Base-by-base conservation (phyloP, 768 basidiomycete species). In the Suillus variegatus region DNA sequence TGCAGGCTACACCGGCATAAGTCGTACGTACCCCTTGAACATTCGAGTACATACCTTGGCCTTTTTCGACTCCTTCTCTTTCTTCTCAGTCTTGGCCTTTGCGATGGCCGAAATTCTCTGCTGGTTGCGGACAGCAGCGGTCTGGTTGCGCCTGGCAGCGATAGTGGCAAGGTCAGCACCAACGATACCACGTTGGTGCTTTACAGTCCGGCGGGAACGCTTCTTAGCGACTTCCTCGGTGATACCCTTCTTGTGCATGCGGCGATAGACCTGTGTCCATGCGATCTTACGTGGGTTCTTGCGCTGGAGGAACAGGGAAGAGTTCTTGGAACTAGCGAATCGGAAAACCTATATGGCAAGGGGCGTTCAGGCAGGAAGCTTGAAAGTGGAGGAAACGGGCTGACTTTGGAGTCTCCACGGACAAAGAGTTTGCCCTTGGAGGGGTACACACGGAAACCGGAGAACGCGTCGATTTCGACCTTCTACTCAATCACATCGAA, bases 261-360 rank as follows among this genome's bases (percentile, higher is more conserved):
- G 92, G 70, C 94, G 92, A 86, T 92, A 97, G 67, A 92, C 87
- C 73, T 84, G 81, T 46, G 97, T 99, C 97, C 97, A 99, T 69
- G 97, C 91, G 82, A 99, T 95, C 88, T 99, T 99, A 78, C 97
- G 94, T 61, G 97, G 97, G 86, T 99, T 99, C 86, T 99, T 99
- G 84, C 97, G 93, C 81, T 99, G 97, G 65, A 93, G 84, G 90
- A 99, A 99, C 70, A 99, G 91, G 67, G 97, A 98, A 67, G 95
- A 86, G 76, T 89, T 93, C 88, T 99, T 99, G 69, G 93, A 93
- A 77, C 80, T 84, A 72, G 90, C 85, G 82, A 99, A 99, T 79
- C 97, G 94, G 92, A 97, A 98, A 78, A 95, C 87, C 95, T 97
- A 74, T 12, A 43, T 60, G 1, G 25, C 41, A 60, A 28, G 25